Evolutionary conservation across 805 yeast species (phyloP).

Genomic region (Yamadazyma tumulicola): DNA sequence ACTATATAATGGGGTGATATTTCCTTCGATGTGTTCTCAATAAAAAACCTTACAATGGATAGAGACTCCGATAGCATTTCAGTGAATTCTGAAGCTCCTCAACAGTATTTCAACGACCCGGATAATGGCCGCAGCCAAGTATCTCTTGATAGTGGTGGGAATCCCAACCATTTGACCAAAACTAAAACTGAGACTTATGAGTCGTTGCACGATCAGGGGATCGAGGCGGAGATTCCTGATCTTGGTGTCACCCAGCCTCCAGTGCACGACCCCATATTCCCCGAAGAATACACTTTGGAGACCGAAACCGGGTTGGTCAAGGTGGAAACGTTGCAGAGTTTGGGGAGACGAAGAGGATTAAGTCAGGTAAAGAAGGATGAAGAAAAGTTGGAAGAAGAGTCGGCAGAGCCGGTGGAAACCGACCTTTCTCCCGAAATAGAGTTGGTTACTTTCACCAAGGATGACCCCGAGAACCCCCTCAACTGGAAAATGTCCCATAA

Average conservation of each 20-base stretch:
- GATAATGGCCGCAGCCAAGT: slow-evolving; percentile 12
- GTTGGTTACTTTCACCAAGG: slow-evolving; percentile 74
- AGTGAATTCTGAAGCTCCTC: slow-evolving; percentile 6
- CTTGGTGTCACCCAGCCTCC: slow-evolving; percentile 48
- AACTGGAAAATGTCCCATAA: slow-evolving; percentile 64
- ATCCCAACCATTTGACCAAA: slow-evolving; percentile 7
- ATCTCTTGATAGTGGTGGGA: slow-evolving; percentile 5
- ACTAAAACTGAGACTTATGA: slow-evolving; percentile 68
- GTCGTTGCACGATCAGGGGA: slow-evolving; percentile 62
- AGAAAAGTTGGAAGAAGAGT: slow-evolving; percentile 5
- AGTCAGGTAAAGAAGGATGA: slow-evolving; percentile 8
- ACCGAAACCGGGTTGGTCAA: slow-evolving; percentile 88
- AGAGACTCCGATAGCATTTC: background rate
- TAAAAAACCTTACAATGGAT: background rate
- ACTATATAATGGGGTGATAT: background rate
- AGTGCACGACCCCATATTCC: slow-evolving; percentile 70
- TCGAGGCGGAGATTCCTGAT: slow-evolving; percentile 49
- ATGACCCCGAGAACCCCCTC: slow-evolving; percentile 88
- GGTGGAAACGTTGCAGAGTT: slow-evolving; percentile 59
- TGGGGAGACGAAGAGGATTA: slow-evolving; percentile 42
- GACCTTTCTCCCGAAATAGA: slow-evolving; percentile 63
- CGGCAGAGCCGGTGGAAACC: slow-evolving; percentile 8
- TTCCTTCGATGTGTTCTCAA: background rate
- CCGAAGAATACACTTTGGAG: slow-evolving; percentile 88
- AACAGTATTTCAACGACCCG: slow-evolving; percentile 7